Evolutionary conservation across 495 filamentous ascomycete species (phyloP).

Genomic region (Aspergillus sclerotioniger): DNA sequence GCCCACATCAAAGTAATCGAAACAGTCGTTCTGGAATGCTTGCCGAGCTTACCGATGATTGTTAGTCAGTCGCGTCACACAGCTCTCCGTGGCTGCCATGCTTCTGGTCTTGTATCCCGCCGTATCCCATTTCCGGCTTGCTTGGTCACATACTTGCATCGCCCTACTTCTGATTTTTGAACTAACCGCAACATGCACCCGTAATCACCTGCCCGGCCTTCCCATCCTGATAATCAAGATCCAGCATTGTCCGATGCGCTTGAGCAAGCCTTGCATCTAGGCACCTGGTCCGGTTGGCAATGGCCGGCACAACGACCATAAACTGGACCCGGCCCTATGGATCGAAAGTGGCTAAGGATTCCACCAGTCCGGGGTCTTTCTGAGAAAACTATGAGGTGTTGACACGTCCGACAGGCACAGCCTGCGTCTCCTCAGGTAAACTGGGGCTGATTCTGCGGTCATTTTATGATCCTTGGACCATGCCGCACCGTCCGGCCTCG

Average conservation of each 20-base stretch:
- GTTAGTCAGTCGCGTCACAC: constrained; percentile 23
- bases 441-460: constrained; percentile 18
- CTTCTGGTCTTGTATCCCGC: constrained; percentile 21
- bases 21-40: constrained; percentile 13
- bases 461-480: constrained; percentile 13
- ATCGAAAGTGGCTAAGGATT: constrained; percentile 8
- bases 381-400: constrained; percentile 3
- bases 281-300: constrained; percentile 21
- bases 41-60: constrained; percentile 19
- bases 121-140: constrained; percentile 7
- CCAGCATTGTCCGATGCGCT: constrained; percentile 4
- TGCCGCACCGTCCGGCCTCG: constrained; percentile 13
- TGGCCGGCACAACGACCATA: constrained; percentile 10
- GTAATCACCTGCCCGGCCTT: neutral
- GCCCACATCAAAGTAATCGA: neutral
- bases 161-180: constrained; percentile 1
- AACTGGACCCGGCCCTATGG: constrained; percentile 14
- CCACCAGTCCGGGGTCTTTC: constrained; percentile 1
- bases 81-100: constrained; percentile 32
- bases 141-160: neutral
- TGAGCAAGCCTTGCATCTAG: constrained; percentile 16
- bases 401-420: constrained; percentile 11
- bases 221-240: neutral
- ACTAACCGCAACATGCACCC: constrained; percentile 5
- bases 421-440: constrained; percentile 1